Evolutionary conservation across 495 filamentous ascomycete species (phyloP), one percentile per base, ranked within the genome.

Genomic region (Cetradonia linearis): DNA sequence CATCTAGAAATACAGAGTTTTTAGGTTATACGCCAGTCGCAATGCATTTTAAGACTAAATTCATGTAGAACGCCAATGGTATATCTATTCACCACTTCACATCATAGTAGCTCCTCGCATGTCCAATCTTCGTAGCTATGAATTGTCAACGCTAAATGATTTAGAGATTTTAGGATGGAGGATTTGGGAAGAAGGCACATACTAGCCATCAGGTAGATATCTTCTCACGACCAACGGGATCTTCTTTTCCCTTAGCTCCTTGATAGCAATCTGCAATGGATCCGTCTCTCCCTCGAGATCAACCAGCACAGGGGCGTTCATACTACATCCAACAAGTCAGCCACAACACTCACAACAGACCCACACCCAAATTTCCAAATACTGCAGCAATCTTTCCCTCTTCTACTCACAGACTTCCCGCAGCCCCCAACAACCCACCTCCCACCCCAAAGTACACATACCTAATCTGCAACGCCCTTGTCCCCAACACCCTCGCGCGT

Each of bases 281-380:
- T 98, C 93, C 57, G 94, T 97, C 78, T 96, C 91, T 65, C 94
- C 94, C 72, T 96, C 94, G 23, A 96, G 79, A 68, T 97, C 93
- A 38, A 97, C 93, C 30, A 98, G 81, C 25, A 97, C 93, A 9
- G 93, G 94, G 44, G 93, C 94, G 72, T 97, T 97, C 86, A 96
- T 94, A 73, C 93, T 37, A 42, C 25, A 60, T 37, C 49, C 63
- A 36, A 69, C 65, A 31, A 27, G 46, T 62, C 58, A 65, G 55
- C 59, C 33, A 25, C 61, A 55, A 63, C 27, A 5, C 42, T 25
- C 20, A 25, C 42, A 25, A 25, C 5, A 44, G 8, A 5, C 42
- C 16, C 20, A 25, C 42, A 25, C 10, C 5, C 18, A 9, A 9
- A 2, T 1, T 20, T 44, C 40, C 18, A 20, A 44, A 14, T 16